Base-by-base conservation (phyloP, 176 grass and related monocot species). In the Puya raimondii region DNA sequence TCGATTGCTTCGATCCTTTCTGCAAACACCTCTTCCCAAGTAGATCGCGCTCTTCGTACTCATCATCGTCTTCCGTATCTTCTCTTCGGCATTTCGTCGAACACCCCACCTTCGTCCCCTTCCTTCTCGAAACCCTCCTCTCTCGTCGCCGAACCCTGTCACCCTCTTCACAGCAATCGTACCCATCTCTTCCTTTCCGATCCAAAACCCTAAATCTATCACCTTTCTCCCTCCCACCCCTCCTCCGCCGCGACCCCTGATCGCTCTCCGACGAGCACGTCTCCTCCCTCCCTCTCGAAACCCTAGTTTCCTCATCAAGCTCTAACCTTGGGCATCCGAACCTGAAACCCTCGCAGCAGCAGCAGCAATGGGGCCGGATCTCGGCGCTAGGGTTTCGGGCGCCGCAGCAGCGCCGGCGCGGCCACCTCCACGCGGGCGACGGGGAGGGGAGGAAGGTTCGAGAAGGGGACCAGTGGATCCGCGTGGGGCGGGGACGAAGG, bases 391-490 rank as follows among this genome's bases (percentile, higher is more conserved):
- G 33, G 33, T 42, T 42, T 4, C 33, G 33, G 33, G 4, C 33
- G 33, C 3, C 33, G 33, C 5, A 20, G 20, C 56, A 59, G 56
- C 56, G 56, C 1, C 56, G 56, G 56, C 64, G 64, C 23, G 8
- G 15, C 64, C 64, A 42, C 63, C 73, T 10, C n/a, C 48, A 12
- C 63, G 21, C 12, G 10, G 53, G 66, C 47, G 52, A 3, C 13
- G 47, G 9, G 47, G 52, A 17, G 52, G 75, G n/a, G 53, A 69
- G 65, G 52, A 69, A 49, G 21, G 42, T 61, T 49, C 65, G 68
- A 17, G 66, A 54, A 47, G 66, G 75, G 11, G 75, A 26, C 66
- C 75, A 77, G 51, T 69, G 69, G 53, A 77, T 42, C 6, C 33
- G 56, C 75, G 63, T 50, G 20, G 52, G 48, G 12, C 52, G 69